Evolutionary conservation across 2,329 filamentous ascomycete genomes (phyloP), one percentile per base, ranked within the genome.

Genomic region (Fusarium multiceps): DNA sequence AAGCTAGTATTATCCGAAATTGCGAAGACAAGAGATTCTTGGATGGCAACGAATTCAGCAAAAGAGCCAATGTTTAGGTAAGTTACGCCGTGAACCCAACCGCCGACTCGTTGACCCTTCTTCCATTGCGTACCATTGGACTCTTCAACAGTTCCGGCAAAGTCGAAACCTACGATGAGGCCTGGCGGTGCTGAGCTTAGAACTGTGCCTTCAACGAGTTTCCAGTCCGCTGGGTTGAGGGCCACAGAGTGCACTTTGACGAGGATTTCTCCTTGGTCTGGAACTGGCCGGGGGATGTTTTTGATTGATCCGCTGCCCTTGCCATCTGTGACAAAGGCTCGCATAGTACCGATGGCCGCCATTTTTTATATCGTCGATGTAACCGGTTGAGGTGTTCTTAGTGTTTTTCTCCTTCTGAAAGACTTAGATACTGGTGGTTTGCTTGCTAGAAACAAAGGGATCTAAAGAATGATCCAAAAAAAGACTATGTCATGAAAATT

Each of bases 191-290:
- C 32, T 41, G 45, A 13, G 4, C 11, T 32, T 5, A 59, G 8
- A 0, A 64, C 53, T 9, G 43, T 32, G 1, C 61, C 61, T 28
- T 65, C n/a, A 1, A 65, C 60, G 0, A 64, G 45, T 11, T 59
- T 64, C 61, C 60, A 64, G 14, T 65, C 61, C 23, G 45, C 61
- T 2, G 61, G 61, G 3, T 64, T 65, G 2, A 64, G 3, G 6
- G 59, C 61, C 7, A 20, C 45, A 6, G 46, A 65, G 25, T 59
- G 27, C 13, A 64, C 18, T 11, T 49, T 51, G 27, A 64, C 13
- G 4, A 64, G 61, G 23, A 64, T 47, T 3, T 65, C 59, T 0
- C 30, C 40, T 13, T 16, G 13, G 4, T 7, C 4, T 0, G 45
- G 32, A 1, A 11, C 27, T n/a, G 61, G 61, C 11, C 27, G 30